Base-by-base conservation (phyloP, 2,329 filamentous ascomycete genomes). In the Thermomyces lanuginosus region DNA sequence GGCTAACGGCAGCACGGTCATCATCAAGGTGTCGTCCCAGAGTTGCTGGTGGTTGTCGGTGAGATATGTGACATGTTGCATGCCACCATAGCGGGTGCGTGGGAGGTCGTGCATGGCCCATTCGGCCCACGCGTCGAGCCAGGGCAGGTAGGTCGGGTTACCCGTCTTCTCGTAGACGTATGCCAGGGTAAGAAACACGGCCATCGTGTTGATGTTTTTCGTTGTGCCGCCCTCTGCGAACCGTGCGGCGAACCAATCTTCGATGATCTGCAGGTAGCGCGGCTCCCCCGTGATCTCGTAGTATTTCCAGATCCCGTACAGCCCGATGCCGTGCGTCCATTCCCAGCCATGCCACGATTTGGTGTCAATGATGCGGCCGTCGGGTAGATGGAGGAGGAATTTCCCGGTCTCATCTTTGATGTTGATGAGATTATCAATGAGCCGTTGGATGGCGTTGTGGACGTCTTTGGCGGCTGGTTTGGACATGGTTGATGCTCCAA, bases 21-120 rank as follows among this genome's bases (percentile, higher is more conserved):
- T 86, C 78, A 86, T 84, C 22, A 86, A 61, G 4, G 79, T 86
- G 46, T 86, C 79, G 39, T 83, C 79, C 79, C 79, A 86, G 12
- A 84, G 61, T 55, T 84, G 75, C 46, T 80, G 65, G 35, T 72
- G 62, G 49, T 86, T 82, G 36, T 67, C 63, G 2, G 69, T 64
- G 16, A 74, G 53, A 40, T 83, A 83, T 0, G 78, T 84, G 34
- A 76, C 68, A 50, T 79, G 77, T 49, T 82, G 76, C 60, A 82
- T 77, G 31, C 74, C 61, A 24, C 72, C 77, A 43, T 71, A 74
- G 26, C 66, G 68, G 1, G 79, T 84, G 21, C 76, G 64, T 8
- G 70, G 69, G 15, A 84, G 63, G 26, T 80, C 78, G 47, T 81
- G 61, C 66, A 80, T 80, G 1, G 76, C 75, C 78, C 78, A 84